phyloP scores from a whole-genome alignment of 306 rosid species.

The Canavalia gladiata region DNA sequence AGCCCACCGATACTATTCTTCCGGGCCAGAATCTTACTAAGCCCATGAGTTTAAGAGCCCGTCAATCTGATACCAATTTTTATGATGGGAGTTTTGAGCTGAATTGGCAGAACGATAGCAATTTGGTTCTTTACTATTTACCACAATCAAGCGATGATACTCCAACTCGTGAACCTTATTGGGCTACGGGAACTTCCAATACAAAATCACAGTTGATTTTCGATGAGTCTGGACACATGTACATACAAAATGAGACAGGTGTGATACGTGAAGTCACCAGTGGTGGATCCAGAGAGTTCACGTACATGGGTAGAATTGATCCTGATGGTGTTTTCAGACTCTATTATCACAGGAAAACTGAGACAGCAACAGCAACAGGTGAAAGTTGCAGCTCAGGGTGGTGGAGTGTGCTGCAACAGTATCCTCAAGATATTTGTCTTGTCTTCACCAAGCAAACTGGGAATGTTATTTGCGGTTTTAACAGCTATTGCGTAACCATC shows the following conservation, averaged over 20 bases:
- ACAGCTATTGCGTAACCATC: slow-evolving; percentile 9
- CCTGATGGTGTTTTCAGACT: slow-evolving; percentile 29
- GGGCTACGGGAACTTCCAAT: background rate
- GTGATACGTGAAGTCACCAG: background rate
- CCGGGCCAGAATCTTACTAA: slow-evolving; percentile 44
- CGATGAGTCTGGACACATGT: slow-evolving; percentile 45
- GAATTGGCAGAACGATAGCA: slow-evolving; percentile 4
- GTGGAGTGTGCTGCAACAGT: background rate
- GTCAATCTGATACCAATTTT: slow-evolving; percentile 29
- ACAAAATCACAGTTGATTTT: slow-evolving; percentile 25
- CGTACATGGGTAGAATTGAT: slow-evolving; percentile 47
- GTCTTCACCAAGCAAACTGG: background rate
- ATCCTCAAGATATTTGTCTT: slow-evolving; percentile 49
- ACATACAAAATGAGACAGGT: background rate
- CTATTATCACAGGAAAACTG: background rate
- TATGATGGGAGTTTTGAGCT: slow-evolving; percentile 49
- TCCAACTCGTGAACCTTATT: background rate
- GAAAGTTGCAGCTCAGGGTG: slow-evolving; percentile 8
- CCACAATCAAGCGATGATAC: background rate
- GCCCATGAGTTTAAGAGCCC: slow-evolving; percentile 23
- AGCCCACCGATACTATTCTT: slow-evolving; percentile 45
- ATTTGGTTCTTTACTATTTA: slow-evolving; percentile 7
- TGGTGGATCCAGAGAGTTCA: slow-evolving; percentile 8
- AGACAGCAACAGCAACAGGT: no score
- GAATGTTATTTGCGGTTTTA: slow-evolving; percentile 5